Percentiles rank a stretch among this genome's conserved stretches.
Conservation (phyloP, 2,329 filamentous ascomycete genomes). For the Sclerotinia trifoliorum region DNA sequence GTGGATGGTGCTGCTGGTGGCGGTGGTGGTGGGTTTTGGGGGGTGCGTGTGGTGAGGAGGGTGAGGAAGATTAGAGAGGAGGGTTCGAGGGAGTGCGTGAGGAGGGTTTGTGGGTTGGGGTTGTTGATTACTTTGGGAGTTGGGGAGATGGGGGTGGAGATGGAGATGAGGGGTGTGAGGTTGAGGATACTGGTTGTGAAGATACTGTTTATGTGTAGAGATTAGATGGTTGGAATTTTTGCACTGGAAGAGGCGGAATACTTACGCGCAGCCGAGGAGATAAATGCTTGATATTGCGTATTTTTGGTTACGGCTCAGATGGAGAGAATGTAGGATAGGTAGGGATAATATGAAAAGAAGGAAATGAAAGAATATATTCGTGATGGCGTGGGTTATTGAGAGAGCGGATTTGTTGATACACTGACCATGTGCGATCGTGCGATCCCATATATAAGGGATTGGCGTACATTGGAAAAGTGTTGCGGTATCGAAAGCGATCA, state of each 20-base stretch:
- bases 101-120: neutral
- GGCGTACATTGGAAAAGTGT: neutral
- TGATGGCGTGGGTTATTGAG: neutral
- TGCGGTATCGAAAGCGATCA: neutral
- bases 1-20: neutral
- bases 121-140: neutral
- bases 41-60: neutral
- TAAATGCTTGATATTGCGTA: neutral
- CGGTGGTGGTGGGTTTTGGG: neutral
- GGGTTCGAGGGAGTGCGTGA: neutral
- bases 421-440: neutral
- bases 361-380: neutral
- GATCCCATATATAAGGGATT: neutral
- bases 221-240: neutral
- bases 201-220: neutral
- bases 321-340: neutral
- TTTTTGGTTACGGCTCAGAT: neutral
- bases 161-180: neutral
- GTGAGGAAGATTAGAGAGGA: neutral
- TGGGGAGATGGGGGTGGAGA: neutral
- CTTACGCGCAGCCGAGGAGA: neutral
- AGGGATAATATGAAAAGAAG: neutral
- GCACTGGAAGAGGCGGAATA: neutral
- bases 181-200: constrained; percentile 4
- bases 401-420: neutral